These are phyloP conservation scores for Jackrogersella multiformis DNA, from an alignment of 495 filamentous ascomycete species.

Conservation along the genomic window DNA sequence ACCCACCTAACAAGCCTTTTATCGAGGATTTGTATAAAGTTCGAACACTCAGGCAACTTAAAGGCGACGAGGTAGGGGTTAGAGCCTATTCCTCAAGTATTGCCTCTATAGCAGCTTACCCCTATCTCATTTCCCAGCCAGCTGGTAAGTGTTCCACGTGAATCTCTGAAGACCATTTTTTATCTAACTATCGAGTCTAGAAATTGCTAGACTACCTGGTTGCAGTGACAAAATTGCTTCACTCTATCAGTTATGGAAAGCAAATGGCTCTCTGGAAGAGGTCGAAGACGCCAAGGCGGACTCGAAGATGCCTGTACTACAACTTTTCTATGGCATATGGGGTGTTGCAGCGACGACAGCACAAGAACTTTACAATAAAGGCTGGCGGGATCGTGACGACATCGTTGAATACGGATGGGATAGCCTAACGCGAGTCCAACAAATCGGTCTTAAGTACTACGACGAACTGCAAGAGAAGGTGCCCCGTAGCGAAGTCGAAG, in stretches of 20 bases:
- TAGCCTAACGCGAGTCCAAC: constrained; percentile 76
- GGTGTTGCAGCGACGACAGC: constrained; percentile 89
- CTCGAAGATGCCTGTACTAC: constrained; percentile 68
- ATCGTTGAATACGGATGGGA: constrained; percentile 86
- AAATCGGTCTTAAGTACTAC: constrained; percentile 96
- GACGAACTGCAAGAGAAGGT: constrained; percentile 82
- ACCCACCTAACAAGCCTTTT: constrained; percentile 79
- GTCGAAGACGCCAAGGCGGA: constrained; percentile 72
- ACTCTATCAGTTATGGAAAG: constrained; percentile 80
- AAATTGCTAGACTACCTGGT: constrained; percentile 78
- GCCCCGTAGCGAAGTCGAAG: constrained; percentile 75
- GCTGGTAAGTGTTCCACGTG: constrained; percentile 38
- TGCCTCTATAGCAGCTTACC: constrained; percentile 84
- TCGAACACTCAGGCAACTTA: constrained; percentile 72
- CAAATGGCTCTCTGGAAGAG: constrained; percentile 65
- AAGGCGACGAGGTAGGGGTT: constrained; percentile 78
- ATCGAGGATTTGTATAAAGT: constrained; percentile 80
- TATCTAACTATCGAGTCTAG: constrained; percentile 56
- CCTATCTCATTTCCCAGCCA: constrained; percentile 54
- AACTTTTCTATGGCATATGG: constrained; percentile 83
- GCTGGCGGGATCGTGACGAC: constrained; percentile 79
- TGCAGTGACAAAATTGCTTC: constrained; percentile 82
- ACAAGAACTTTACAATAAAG: constrained; percentile 81
- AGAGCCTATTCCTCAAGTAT: constrained; percentile 91
- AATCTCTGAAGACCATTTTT: background rate